phyloP scores from a whole-genome alignment of 2,329 filamentous ascomycete genomes.

The Beauveria australis region DNA sequence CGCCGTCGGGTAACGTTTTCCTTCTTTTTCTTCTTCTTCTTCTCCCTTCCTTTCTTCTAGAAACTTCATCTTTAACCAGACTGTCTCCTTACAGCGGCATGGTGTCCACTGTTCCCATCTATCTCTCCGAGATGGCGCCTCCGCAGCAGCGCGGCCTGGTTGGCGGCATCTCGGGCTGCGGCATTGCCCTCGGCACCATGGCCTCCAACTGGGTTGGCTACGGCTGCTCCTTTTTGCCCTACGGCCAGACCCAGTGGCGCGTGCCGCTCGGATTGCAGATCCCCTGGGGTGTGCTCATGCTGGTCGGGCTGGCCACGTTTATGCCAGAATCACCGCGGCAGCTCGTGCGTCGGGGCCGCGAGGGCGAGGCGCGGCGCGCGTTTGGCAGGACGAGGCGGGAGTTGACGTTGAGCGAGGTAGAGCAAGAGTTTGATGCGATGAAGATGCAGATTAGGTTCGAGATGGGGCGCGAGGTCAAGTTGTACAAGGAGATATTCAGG shows the following conservation, averaged over 20 bases:
- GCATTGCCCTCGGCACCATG: conserved; percentile 48
- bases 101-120: conserved; percentile 45
- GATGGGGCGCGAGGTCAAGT: conserved; percentile 45
- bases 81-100: conserved; percentile 27
- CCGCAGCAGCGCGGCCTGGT: conserved; percentile 42
- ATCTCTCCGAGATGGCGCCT: conserved; percentile 45
- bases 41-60: no score
- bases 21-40: no score
- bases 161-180: conserved; percentile 44
- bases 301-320: conserved; percentile 28
- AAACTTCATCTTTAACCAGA: no score
- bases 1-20: conserved; percentile 4
- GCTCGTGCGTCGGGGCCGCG: conserved; percentile 39
- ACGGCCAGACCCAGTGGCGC: conserved; percentile 46
- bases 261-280: conserved; percentile 47
- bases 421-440: conserved; percentile 48
- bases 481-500: conserved; percentile 41
- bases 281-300: conserved; percentile 47
- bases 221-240: conserved; percentile 41
- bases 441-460: conserved; percentile 47
- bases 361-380: conserved; percentile 38
- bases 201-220: conserved; percentile 50
- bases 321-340: conserved; percentile 21
- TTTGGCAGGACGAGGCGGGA: conserved; percentile 41
- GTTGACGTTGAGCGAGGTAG: conserved; percentile 32